These are phyloP conservation scores for Didymella arachidicola DNA, from an alignment of 2,329 filamentous ascomycete species.

Conservation along the genomic window DNA sequence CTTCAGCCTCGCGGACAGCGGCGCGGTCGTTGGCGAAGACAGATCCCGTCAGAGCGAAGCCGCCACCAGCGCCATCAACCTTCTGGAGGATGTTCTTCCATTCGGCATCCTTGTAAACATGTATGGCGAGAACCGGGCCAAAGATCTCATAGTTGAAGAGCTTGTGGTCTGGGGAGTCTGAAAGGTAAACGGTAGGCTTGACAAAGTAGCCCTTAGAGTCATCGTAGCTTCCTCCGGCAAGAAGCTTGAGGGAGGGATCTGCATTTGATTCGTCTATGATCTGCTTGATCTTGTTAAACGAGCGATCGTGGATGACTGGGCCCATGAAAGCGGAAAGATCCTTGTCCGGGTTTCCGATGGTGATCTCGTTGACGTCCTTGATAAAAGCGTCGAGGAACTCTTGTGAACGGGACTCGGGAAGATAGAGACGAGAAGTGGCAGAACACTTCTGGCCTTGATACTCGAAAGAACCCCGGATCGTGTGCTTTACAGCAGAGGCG, in stretches of 20 bases:
- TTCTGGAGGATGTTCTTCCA: conserved; percentile 62
- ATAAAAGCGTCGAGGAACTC: conserved; percentile 71
- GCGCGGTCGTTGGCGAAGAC: conserved; percentile 74
- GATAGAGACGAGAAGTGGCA: conserved; percentile 79
- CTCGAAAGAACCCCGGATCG: conserved; percentile 84
- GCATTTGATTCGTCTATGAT: conserved; percentile 79
- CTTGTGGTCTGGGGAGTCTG: conserved; percentile 73
- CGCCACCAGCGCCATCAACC: conserved; percentile 69
- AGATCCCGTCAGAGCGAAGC: conserved; percentile 76
- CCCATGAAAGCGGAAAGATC: conserved; percentile 80
- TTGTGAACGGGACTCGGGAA: conserved; percentile 75
- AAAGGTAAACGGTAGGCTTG: conserved; percentile 79
- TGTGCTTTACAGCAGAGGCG: conserved; percentile 78
- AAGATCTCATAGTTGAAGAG: conserved; percentile 82
- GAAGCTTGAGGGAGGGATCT: conserved; percentile 73
- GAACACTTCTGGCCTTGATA: conserved; percentile 92
- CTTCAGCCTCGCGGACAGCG: conserved; percentile 71
- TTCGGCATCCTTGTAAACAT: conserved; percentile 76
- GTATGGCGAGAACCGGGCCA: conserved; percentile 75
- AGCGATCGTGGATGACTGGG: conserved; percentile 80
- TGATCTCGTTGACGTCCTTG: conserved; percentile 71
- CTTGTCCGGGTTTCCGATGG: conserved; percentile 69
- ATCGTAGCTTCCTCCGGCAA: conserved; percentile 79
- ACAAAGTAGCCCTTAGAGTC: conserved; percentile 80
- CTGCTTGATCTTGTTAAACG: conserved; percentile 77